Conservation (phyloP, 768 basidiomycete species). For the Boletus patriciae region DNA sequence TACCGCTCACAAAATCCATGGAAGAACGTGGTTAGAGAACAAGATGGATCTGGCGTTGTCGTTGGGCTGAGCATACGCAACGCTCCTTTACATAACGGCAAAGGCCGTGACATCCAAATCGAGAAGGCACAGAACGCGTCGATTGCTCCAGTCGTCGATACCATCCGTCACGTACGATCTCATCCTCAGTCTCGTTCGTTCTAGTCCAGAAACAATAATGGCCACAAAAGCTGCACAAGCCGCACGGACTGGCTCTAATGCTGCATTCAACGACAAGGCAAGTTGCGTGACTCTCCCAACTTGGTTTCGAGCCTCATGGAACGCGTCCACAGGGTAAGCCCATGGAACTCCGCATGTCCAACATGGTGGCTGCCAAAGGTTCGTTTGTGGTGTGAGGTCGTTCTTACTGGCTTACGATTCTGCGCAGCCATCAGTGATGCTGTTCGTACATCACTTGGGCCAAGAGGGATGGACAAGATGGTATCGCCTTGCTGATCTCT, state of each 20-base stretch:
- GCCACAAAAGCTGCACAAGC: conserved; percentile 32
- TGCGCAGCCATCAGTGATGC: conserved; percentile 90
- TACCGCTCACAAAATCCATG: conserved; percentile 42
- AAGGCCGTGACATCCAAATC: conserved; percentile 30
- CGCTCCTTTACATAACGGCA: conserved; percentile 29
- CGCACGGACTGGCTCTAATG: conserved; percentile 55
- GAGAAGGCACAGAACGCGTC: conserved; percentile 23
- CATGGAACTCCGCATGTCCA: conserved; percentile 95
- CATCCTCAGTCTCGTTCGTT: not conserved
- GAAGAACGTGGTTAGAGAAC: conserved; percentile 21
- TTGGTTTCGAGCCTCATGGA: conserved; percentile 8
- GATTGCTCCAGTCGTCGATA: conserved; percentile 15
- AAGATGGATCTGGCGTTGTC: conserved; percentile 11
- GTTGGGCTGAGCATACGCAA: conserved; percentile 26
- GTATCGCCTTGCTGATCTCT: conserved; percentile 42
- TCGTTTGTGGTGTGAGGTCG: conserved; percentile 10
- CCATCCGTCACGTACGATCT: conserved; percentile 11
- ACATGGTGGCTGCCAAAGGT: conserved; percentile 98
- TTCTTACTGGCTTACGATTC: conserved; percentile 5
- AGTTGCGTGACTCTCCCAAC: not conserved
- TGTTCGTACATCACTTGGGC: conserved; percentile 93
- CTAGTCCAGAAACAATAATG: conserved; percentile 31
- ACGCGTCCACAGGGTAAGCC: conserved; percentile 79
- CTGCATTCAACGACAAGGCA: conserved; percentile 87
- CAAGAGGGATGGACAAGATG: conserved; percentile 99